A percentile compares a stretch with the other conserved stretches of the same genome.
These are phyloP conservation scores for Gossypium ekmanianum DNA, from an alignment of 345 rosid species.

Conservation along the genomic window DNA sequence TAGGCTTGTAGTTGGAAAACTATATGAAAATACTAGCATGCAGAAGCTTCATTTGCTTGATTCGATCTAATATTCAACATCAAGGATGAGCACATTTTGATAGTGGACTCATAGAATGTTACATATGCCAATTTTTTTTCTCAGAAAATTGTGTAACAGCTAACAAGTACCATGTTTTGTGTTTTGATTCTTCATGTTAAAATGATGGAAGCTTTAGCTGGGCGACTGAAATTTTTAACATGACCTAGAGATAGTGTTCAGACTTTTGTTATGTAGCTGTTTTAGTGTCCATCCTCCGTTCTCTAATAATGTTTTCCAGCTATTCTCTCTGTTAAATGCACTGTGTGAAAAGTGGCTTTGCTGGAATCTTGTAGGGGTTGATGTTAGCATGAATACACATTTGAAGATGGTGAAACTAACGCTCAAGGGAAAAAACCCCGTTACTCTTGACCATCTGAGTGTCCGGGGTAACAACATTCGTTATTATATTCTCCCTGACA, in stretches of 20 bases:
- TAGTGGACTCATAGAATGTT: background rate
- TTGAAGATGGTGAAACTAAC: slow-evolving; percentile 85
- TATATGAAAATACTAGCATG: background rate
- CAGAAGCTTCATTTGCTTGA: background rate
- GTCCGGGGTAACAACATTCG: slow-evolving; percentile 91
- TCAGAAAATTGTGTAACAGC: background rate
- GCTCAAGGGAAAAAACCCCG: slow-evolving; percentile 84
- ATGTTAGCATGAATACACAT: slow-evolving; percentile 95
- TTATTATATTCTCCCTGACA: slow-evolving; percentile 93
- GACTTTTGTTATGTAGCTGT: background rate
- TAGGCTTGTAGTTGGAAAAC: background rate
- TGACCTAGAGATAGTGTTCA: background rate
- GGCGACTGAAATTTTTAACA: background rate
- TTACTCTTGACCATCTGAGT: slow-evolving; percentile 85
- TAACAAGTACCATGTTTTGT: background rate
- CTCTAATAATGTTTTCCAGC: background rate
- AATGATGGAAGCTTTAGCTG: background rate
- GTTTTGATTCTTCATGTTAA: background rate
- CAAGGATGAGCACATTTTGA: background rate
- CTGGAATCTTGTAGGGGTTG: slow-evolving; percentile 60
- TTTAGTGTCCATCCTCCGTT: background rate
- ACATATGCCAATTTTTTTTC: background rate
- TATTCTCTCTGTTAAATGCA: background rate
- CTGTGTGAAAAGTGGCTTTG: background rate
- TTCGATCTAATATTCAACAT: background rate